phyloP scores from a whole-genome alignment of 2,329 filamentous ascomycete genomes.

The Lecanicillium sp. region DNA sequence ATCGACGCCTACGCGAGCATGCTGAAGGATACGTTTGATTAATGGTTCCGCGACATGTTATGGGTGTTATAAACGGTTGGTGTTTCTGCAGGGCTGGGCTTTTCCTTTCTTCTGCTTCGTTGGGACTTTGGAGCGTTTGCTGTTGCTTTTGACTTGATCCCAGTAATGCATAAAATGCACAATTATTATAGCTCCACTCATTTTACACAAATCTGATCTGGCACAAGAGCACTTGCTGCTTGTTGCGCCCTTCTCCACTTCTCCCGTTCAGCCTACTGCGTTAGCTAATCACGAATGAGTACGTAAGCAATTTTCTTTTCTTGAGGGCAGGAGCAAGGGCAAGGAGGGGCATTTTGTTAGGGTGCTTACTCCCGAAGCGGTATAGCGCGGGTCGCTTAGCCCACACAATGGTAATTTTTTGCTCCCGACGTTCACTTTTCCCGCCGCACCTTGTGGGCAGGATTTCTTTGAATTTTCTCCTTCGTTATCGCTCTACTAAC shows the following conservation, averaged over 20 bases:
- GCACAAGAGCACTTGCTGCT: slow-evolving; percentile 3
- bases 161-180: slow-evolving; percentile 6
- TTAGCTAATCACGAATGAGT: slow-evolving; percentile 14
- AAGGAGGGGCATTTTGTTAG: slow-evolving; percentile 25
- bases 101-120: too few relatives aligned
- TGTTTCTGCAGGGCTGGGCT: neutral
- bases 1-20: slow-evolving; percentile 22
- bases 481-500: slow-evolving; percentile 30
- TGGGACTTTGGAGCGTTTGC: neutral
- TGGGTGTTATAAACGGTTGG: neutral
- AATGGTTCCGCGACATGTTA: neutral
- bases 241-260: slow-evolving; percentile 8
- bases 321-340: slow-evolving; percentile 11
- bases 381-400: slow-evolving; percentile 32
- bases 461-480: slow-evolving; percentile 25
- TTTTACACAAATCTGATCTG: neutral
- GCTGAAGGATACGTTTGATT: slow-evolving; percentile 18
- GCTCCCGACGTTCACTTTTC: slow-evolving; percentile 25
- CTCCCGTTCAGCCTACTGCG: slow-evolving; percentile 46
- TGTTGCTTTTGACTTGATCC: neutral
- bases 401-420: slow-evolving; percentile 33
- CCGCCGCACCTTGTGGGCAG: slow-evolving; percentile 22
- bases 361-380: slow-evolving; percentile 20
- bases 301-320: slow-evolving; percentile 8
- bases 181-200: slow-evolving; percentile 1